These are phyloP conservation scores for Salix purpurea DNA, from an alignment of 345 rosid species.

Conservation along the genomic window DNA sequence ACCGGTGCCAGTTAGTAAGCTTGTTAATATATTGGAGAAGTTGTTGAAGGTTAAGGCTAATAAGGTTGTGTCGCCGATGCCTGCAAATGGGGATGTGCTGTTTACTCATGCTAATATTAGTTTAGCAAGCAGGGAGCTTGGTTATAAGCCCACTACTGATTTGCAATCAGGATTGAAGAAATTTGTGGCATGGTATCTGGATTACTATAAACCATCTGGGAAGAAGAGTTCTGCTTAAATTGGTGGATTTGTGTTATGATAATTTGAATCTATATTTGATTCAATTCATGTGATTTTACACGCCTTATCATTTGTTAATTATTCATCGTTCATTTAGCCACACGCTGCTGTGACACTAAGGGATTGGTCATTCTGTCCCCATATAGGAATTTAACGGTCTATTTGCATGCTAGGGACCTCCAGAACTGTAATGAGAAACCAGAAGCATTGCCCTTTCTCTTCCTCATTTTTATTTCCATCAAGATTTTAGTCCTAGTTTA, in stretches of 20 bases:
- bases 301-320: not conserved
- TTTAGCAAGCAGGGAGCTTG: slow-evolving; percentile 28
- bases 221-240: slow-evolving; percentile 27
- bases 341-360: slow-evolving; percentile 1
- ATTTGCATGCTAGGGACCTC: slow-evolving; percentile 13
- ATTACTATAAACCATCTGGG: slow-evolving; percentile 13
- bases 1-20: slow-evolving; percentile 26
- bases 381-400: slow-evolving; percentile 8
- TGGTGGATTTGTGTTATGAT: slow-evolving; percentile 17
- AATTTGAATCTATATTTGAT: slow-evolving; percentile 17
- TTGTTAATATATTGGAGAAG: slow-evolving; percentile 33
- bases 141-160: slow-evolving; percentile 25
- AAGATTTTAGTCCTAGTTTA: not conserved
- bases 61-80: slow-evolving; percentile 28
- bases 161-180: slow-evolving; percentile 32
- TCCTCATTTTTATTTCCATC: not conserved
- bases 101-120: slow-evolving; percentile 33
- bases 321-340: slow-evolving; percentile 5
- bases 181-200: slow-evolving; percentile 32
- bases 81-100: slow-evolving; percentile 32
- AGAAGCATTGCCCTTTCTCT: slow-evolving; percentile 2
- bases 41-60: slow-evolving; percentile 34
- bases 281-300: slow-evolving; percentile 8
- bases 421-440: slow-evolving; percentile 12
- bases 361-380: slow-evolving; percentile 5